Evolutionary conservation across 2,329 filamentous ascomycete genomes (phyloP).

Genomic region (Cytospora mali): DNA sequence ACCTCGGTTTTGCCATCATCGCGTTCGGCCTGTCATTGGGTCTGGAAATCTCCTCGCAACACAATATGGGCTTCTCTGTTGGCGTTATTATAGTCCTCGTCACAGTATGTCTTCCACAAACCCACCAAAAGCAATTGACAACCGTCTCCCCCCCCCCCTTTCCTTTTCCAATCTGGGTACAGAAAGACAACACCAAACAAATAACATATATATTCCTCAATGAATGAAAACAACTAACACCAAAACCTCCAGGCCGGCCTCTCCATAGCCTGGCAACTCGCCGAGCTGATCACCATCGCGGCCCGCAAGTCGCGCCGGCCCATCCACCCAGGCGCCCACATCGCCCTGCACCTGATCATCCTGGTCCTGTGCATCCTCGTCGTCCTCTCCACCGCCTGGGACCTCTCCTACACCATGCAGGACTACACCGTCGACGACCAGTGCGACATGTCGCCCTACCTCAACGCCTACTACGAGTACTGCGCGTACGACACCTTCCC

Average conservation of each 20-base stretch:
- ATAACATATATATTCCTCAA: no score
- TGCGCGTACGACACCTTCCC: conserved; percentile 24
- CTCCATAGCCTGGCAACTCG: conserved; percentile 42
- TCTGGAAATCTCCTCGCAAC: neutral
- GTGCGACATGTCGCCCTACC: conserved; percentile 15
- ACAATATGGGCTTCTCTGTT: conserved; percentile 1
- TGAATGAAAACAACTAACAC: neutral
- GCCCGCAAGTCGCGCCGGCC: conserved; percentile 38
- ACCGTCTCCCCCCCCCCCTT: no score
- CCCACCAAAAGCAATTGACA: no score
- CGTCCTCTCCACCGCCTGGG: conserved; percentile 45
- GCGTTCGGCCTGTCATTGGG: conserved; percentile 15
- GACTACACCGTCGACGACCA: conserved; percentile 31
- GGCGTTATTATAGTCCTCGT: conserved; percentile 1
- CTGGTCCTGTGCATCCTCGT: conserved; percentile 40
- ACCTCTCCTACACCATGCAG: conserved; percentile 33
- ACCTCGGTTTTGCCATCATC: conserved; percentile 23
- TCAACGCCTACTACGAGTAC: conserved; percentile 25
- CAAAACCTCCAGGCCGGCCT: conserved; percentile 37
- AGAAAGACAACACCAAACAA: no score
- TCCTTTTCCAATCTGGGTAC: no score
- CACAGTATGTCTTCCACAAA: neutral
- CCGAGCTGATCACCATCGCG: conserved; percentile 43
- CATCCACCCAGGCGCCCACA: conserved; percentile 49
- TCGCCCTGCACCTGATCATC: conserved; percentile 46